Conservation (phyloP, 1,284 basidiomycete genomes). For the Ceratobasidium sp. region DNA sequence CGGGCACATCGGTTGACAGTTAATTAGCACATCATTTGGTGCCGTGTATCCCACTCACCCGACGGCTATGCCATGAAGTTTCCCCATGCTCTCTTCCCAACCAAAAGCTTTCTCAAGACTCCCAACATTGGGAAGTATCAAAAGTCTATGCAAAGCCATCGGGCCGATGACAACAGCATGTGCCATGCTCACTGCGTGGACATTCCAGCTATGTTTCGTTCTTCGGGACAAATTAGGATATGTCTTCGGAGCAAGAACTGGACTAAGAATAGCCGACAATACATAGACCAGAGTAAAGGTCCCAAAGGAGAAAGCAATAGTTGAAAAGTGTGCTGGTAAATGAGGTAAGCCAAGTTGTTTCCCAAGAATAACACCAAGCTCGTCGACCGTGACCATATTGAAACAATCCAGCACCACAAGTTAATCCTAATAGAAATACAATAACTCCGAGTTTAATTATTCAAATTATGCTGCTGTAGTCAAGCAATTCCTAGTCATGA, state of each 20-base stretch:
- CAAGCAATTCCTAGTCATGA: not conserved
- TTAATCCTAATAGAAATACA: not conserved
- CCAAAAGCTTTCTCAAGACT: constrained; percentile 44
- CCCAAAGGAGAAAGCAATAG: constrained; percentile 34
- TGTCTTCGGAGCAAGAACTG: constrained; percentile 36
- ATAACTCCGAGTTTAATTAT: not conserved
- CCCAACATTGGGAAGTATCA: constrained; percentile 4
- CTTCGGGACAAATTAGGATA: constrained; percentile 38
- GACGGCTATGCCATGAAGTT: constrained; percentile 41
- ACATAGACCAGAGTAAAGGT: constrained; percentile 31
- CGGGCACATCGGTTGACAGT: constrained; percentile 18
- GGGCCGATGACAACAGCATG: constrained; percentile 43
- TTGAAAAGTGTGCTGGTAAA: constrained; percentile 34
- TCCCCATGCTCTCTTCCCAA: constrained; percentile 41
- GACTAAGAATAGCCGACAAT: constrained; percentile 37
- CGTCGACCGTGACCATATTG: constrained; percentile 23
- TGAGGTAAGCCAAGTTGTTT: constrained; percentile 33
- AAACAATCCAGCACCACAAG: not conserved
- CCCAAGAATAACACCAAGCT: constrained; percentile 24
- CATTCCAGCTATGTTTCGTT: constrained; percentile 42
- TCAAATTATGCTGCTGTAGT: not conserved
- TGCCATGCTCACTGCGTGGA: constrained; percentile 43
- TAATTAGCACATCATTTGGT: not conserved
- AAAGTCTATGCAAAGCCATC: constrained; percentile 37
- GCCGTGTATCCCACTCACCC: constrained; percentile 38